Evolutionary conservation across 257 asterid species (phyloP).

Genomic region (Cynanchum wilfordii): DNA sequence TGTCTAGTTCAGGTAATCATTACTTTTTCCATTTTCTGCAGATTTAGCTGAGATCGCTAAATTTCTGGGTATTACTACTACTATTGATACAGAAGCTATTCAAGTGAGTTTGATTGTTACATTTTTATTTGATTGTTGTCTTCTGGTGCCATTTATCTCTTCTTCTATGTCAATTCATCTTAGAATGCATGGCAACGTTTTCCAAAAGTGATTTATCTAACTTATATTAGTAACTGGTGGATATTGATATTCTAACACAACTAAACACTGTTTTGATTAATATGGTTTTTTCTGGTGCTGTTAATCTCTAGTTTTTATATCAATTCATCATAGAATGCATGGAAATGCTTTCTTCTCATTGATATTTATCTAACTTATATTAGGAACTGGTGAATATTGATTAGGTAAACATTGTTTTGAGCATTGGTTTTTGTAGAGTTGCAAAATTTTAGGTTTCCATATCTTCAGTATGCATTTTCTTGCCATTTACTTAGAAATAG

Average conservation of each 20-base stretch:
- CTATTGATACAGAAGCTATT: conserved; percentile 83
- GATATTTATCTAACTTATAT: neutral
- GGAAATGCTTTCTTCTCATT: conserved; percentile 1
- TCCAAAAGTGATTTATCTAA: neutral
- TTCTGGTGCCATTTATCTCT: neutral
- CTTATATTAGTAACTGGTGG: neutral
- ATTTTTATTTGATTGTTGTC: neutral
- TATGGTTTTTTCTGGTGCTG: neutral
- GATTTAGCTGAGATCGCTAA: conserved; percentile 98
- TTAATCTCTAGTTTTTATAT: too few species aligned
- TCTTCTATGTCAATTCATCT: neutral
- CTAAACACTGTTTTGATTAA: neutral
- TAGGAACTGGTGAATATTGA: neutral
- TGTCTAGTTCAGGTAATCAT: neutral
- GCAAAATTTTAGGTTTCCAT: neutral
- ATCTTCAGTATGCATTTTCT: neutral
- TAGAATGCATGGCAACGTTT: neutral
- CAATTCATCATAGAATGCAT: neutral
- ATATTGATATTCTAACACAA: neutral
- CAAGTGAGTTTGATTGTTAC: conserved; percentile 54
- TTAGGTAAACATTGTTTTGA: neutral
- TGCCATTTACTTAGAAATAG: neutral
- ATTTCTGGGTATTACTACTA: conserved; percentile 85
- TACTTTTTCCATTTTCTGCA: conserved; percentile 28
- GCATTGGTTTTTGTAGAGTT: neutral